A percentile compares a stretch with the other conserved stretches of the same genome.
phyloP scores from a whole-genome alignment of 2,329 filamentous ascomycete species.

The Talaromyces sp. region DNA sequence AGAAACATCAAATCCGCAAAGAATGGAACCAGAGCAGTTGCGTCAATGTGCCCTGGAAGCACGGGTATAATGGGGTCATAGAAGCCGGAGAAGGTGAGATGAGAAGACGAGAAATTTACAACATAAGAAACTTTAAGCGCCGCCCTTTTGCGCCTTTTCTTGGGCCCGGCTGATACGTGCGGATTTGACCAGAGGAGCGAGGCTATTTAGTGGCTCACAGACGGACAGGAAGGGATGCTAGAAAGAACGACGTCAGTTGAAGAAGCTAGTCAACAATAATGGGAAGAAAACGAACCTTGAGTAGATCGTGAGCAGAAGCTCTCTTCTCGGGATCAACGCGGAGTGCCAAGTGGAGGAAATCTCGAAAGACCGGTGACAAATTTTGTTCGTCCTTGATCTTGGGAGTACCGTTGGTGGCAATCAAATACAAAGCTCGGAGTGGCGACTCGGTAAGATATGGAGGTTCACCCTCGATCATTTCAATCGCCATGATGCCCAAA shows the following conservation, averaged over 20 bases:
- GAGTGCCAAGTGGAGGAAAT: slow-evolving; percentile 88
- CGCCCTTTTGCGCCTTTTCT: slow-evolving; percentile 70
- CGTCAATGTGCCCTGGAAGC: slow-evolving; percentile 17
- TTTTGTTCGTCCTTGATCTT: slow-evolving; percentile 89
- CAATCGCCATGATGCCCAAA: slow-evolving; percentile 97
- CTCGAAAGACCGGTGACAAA: slow-evolving; percentile 74
- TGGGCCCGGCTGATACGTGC: slow-evolving; percentile 80
- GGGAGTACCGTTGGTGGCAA: slow-evolving; percentile 94
- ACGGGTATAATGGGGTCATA: slow-evolving; percentile 16
- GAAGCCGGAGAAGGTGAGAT: slow-evolving; percentile 3
- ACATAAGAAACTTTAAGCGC: slow-evolving; percentile 30
- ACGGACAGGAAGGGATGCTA: slow-evolving; percentile 78
- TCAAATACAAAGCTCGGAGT: slow-evolving; percentile 86
- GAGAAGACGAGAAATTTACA: slow-evolving; percentile 10
- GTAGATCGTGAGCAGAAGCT: slow-evolving; percentile 86
- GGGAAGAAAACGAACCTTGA: slow-evolving; percentile 65
- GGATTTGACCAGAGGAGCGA: slow-evolving; percentile 81
- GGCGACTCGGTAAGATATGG: slow-evolving; percentile 95
- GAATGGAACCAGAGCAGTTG: slow-evolving; percentile 11
- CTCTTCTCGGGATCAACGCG: slow-evolving; percentile 97
- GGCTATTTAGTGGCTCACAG: slow-evolving; percentile 68
- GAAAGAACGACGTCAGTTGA: slow-evolving; percentile 17
- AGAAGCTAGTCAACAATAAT: not conserved
- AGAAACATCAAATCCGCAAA: not conserved
- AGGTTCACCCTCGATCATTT: slow-evolving; percentile 99